Conservation (phyloP, 2,329 filamentous ascomycete genomes). For the Westerdykella ornata region DNA sequence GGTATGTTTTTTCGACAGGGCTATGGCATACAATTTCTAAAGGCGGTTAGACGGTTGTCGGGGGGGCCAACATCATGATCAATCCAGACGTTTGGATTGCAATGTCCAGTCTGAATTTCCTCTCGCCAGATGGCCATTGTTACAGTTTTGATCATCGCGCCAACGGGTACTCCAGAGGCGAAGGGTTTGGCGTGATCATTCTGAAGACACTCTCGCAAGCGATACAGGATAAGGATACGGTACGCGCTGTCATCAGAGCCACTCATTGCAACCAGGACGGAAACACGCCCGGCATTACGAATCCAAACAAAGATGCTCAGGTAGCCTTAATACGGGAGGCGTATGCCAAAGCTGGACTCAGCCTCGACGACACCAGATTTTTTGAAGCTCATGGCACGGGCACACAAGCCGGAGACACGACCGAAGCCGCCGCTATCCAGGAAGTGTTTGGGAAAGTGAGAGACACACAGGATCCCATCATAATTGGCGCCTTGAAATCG, state of each 20-base stretch:
- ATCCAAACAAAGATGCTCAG: conserved; percentile 41
- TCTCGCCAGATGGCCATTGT: conserved; percentile 30
- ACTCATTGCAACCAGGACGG: conserved; percentile 24
- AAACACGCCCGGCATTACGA: conserved; percentile 19
- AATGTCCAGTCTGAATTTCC: conserved; percentile 11
- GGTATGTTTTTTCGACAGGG: not conserved
- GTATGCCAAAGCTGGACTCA: conserved; percentile 36
- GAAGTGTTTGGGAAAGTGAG: conserved; percentile 10
- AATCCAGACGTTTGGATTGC: conserved; percentile 8
- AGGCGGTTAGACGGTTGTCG: conserved; percentile 6
- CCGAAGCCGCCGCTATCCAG: conserved; percentile 21
- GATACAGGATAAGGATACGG: conserved; percentile 22
- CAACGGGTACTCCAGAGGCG: conserved; percentile 59
- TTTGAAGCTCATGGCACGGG: conserved; percentile 50
- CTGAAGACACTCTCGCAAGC: conserved; percentile 21
- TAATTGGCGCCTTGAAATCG: conserved; percentile 25
- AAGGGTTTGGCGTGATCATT: conserved; percentile 44
- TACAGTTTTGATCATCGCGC: conserved; percentile 46
- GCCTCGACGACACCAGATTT: conserved; percentile 21
- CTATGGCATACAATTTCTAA: not conserved
- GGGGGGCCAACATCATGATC: conserved; percentile 8
- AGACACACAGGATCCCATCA: not conserved
- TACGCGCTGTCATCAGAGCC: conserved; percentile 26
- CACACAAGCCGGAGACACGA: conserved; percentile 46
- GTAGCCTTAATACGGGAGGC: conserved; percentile 19